These are phyloP conservation scores for Metschnikowia borealis DNA, from an alignment of 805 yeast species.

Conservation along the genomic window DNA sequence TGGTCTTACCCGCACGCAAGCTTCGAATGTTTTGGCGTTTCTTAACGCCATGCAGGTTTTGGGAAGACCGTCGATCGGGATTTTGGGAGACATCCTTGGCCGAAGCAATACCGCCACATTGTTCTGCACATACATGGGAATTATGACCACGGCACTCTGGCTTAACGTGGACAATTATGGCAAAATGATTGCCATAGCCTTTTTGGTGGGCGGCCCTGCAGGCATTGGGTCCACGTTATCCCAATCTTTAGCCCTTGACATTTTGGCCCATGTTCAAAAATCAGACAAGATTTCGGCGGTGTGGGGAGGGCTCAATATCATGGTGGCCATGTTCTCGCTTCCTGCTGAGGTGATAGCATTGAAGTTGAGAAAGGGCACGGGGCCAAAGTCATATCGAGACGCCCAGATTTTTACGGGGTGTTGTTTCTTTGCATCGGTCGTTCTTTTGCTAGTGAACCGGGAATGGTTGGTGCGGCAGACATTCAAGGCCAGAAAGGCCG, in stretches of 20 bases:
- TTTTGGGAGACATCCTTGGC: conserved; percentile 45
- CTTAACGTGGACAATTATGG: conserved; percentile 32
- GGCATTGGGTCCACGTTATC: conserved; percentile 28
- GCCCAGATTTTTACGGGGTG: conserved; percentile 60
- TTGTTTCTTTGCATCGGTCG: conserved; percentile 39
- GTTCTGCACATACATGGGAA: conserved; percentile 21
- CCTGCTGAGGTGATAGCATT: conserved; percentile 55
- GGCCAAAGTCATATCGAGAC: conserved; percentile 42
- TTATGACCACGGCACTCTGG: conserved; percentile 36
- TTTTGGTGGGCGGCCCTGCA: conserved; percentile 27
- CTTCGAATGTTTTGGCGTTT: conserved; percentile 31
- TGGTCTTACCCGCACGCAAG: conserved; percentile 41
- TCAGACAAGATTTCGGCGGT: conserved; percentile 31
- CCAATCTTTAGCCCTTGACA: conserved; percentile 17
- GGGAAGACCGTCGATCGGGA: conserved; percentile 50
- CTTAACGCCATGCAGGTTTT: conserved; percentile 42
- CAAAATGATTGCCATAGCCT: conserved; percentile 27
- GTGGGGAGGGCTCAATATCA: conserved; percentile 38
- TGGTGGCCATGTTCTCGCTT: conserved; percentile 31
- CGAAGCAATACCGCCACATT: conserved; percentile 33
- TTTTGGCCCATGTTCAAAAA: conserved; percentile 13
- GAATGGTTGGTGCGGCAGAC: conserved; percentile 43
- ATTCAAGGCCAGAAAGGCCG: conserved; percentile 7
- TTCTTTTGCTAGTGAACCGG: conserved; percentile 46
- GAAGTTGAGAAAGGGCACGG: conserved; percentile 11